These are phyloP conservation scores for Camelina laxa DNA, from an alignment of 345 rosid genomes.

Conservation along the genomic window DNA sequence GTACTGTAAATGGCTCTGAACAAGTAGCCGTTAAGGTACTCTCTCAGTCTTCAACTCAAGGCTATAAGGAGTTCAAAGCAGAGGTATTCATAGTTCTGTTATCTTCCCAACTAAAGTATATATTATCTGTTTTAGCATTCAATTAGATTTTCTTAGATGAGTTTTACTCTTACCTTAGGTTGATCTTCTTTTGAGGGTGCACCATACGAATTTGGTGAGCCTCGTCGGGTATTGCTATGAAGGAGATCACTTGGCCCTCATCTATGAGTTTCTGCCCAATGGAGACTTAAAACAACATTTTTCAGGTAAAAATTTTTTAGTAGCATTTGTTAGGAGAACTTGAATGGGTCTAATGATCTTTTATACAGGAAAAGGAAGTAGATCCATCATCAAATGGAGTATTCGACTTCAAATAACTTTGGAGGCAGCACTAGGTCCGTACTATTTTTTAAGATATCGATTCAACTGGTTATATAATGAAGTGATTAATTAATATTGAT, in stretches of 20 bases:
- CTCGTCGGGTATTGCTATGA: slow-evolving; percentile 55
- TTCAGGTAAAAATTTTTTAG: slow-evolving; percentile 34
- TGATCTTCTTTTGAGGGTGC: slow-evolving; percentile 46
- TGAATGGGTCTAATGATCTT: not conserved
- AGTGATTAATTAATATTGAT: not conserved
- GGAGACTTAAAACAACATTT: slow-evolving; percentile 50
- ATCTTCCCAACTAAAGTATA: not conserved
- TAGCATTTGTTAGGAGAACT: not conserved
- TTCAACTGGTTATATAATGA: too few species aligned
- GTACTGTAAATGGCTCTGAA: slow-evolving; percentile 36
- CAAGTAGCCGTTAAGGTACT: slow-evolving; percentile 57
- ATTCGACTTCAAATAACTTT: slow-evolving; percentile 47
- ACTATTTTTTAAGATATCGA: not conserved
- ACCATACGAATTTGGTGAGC: slow-evolving; percentile 51
- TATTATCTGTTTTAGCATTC: not conserved
- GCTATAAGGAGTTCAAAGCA: slow-evolving; percentile 39
- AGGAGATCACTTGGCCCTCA: slow-evolving; percentile 44
- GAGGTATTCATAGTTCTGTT: slow-evolving; percentile 4
- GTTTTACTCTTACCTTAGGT: slow-evolving; percentile 40
- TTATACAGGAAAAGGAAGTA: slow-evolving; percentile 21
- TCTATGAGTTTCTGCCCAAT: slow-evolving; percentile 52
- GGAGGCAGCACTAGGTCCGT: slow-evolving; percentile 56
- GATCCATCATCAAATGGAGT: slow-evolving; percentile 40
- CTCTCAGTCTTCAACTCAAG: slow-evolving; percentile 46
- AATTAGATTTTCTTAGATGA: not conserved